phyloP scores from a whole-genome alignment of 2,329 filamentous ascomycete genomes.

The Trichoderma brevicompactum region DNA sequence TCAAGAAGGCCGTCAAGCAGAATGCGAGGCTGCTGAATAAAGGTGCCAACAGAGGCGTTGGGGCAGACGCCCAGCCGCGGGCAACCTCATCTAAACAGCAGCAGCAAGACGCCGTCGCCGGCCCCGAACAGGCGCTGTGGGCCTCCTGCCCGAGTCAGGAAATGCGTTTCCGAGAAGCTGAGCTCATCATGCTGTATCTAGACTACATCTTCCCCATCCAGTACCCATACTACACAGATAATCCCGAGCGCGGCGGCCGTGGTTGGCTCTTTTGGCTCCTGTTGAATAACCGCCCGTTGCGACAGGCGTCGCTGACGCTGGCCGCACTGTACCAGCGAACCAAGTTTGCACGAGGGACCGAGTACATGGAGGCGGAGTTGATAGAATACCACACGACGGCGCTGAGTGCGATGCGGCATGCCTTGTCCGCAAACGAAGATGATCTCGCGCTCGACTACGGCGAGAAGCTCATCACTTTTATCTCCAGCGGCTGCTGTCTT shows the following conservation, averaged over 20 bases:
- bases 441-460: constrained; percentile 6
- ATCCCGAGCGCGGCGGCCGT: constrained; percentile 17
- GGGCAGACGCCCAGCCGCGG: constrained; percentile 13
- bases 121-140: constrained; percentile 16
- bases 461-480: constrained; percentile 15
- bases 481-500: constrained; percentile 23
- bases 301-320: constrained; percentile 21
- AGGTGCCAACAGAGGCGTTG: constrained; percentile 6
- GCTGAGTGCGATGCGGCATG: constrained; percentile 24
- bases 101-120: constrained; percentile 8
- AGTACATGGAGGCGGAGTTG: constrained; percentile 21
- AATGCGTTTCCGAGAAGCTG: constrained; percentile 23
- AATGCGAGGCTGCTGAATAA: constrained; percentile 19
- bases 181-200: constrained; percentile 27
- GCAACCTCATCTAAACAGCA: constrained; percentile 4
- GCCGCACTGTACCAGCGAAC: constrained; percentile 24
- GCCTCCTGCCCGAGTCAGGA: constrained; percentile 23
- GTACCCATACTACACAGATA: constrained; percentile 24
- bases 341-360: constrained; percentile 22
- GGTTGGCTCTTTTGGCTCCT: constrained; percentile 26
- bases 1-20: constrained; percentile 23
- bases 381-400: constrained; percentile 26
- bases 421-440: constrained; percentile 1
- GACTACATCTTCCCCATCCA: constrained; percentile 26
- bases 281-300: constrained; percentile 17